Percentiles rank a stretch among this genome's conserved stretches.
Evolutionary conservation across 495 filamentous ascomycete genomes (phyloP).

Genomic region (Xylaria longipes): DNA sequence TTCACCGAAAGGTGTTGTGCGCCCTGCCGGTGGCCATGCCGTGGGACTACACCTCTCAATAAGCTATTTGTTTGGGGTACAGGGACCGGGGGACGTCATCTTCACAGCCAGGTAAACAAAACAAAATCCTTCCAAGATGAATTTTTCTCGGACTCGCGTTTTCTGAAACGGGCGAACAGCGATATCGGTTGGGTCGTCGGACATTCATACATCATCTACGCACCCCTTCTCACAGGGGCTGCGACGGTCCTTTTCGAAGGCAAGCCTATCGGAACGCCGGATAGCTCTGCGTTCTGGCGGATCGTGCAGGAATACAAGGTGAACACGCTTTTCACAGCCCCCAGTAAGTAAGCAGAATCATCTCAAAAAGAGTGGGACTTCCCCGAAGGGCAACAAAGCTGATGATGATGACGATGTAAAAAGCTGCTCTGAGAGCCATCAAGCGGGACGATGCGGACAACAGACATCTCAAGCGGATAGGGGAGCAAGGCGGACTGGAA

Average conservation of each 20-base stretch:
- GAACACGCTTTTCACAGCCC: constrained; percentile 83
- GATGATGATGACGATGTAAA: neutral
- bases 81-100: constrained; percentile 81
- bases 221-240: constrained; percentile 78
- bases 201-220: constrained; percentile 84
- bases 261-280: constrained; percentile 88
- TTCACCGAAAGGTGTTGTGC: constrained; percentile 84
- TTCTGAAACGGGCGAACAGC: constrained; percentile 42
- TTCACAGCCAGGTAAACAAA: constrained; percentile 66
- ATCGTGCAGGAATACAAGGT: constrained; percentile 85
- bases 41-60: constrained; percentile 84
- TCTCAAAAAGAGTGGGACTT: neutral
- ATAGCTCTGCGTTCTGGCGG: constrained; percentile 87
- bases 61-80: constrained; percentile 77
- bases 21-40: constrained; percentile 85
- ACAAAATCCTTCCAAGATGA: neutral
- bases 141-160: constrained; percentile 15
- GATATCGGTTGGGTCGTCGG: constrained; percentile 89
- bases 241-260: constrained; percentile 91
- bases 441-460: constrained; percentile 83
- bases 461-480: constrained; percentile 64
- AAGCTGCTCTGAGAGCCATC: constrained; percentile 79
- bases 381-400: neutral
- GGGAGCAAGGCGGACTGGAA: constrained; percentile 68
- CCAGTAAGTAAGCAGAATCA: constrained; percentile 53